Percentiles rank a stretch among this genome's conserved stretches.
Evolutionary conservation across 257 asterid genomes (phyloP).

Genomic region (Solanum ahanhuiri): DNA sequence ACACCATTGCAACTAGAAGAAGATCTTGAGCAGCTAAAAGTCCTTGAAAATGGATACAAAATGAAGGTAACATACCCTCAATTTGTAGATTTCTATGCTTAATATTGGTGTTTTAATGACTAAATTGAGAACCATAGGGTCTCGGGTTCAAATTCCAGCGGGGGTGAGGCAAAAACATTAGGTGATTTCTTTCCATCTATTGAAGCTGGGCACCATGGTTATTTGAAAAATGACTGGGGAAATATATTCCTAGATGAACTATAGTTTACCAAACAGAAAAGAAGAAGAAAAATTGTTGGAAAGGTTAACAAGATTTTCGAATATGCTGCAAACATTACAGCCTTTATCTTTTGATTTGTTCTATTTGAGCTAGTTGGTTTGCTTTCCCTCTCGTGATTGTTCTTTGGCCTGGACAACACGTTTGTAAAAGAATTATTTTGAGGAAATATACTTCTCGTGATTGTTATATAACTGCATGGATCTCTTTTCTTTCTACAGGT

Average conservation of each 20-base stretch:
- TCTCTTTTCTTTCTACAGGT: not conserved
- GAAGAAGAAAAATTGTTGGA: not conserved
- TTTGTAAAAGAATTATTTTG: not conserved
- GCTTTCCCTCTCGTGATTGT: not conserved
- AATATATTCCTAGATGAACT: not conserved
- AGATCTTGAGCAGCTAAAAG: constrained; percentile 94
- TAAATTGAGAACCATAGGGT: not conserved
- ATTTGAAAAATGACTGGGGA: not conserved
- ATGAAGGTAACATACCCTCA: constrained; percentile 53
- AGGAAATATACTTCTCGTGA: not conserved
- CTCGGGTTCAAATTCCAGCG: not conserved
- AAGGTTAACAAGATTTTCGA: not conserved
- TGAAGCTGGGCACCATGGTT: not conserved
- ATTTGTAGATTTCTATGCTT: not conserved
- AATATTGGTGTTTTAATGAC: not conserved
- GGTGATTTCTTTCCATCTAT: not conserved
- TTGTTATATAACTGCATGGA: not conserved
- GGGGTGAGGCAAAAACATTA: not conserved
- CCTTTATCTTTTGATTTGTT: not conserved
- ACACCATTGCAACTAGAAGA: constrained; percentile 94
- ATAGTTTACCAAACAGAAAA: not conserved
- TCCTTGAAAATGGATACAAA: constrained; percentile 91
- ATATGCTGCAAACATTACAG: not conserved
- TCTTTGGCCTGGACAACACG: not conserved
- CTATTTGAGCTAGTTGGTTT: not conserved